phyloP scores from a whole-genome alignment of 164 flowering plant genomes.

The Litsea cubeba region DNA sequence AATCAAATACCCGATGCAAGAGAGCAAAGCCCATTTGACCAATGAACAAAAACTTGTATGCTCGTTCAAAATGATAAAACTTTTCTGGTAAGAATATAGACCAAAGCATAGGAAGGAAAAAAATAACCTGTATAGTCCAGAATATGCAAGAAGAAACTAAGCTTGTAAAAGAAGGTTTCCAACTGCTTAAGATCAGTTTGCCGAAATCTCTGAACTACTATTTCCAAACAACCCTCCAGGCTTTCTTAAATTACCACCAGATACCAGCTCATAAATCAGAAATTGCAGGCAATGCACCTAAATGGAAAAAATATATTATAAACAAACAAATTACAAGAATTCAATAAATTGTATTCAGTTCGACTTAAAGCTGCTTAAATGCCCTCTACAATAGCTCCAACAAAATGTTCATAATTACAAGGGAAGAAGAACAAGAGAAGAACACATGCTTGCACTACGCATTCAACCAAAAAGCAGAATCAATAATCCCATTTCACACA shows the following conservation, averaged over 20 bases:
- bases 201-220: slow-evolving; percentile 75
- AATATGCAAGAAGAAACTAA: slow-evolving; percentile 89
- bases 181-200: slow-evolving; percentile 81
- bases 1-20: background rate
- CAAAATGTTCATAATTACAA: background rate
- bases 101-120: slow-evolving; percentile 4
- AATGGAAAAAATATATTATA: slow-evolving; percentile 2
- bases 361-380: background rate
- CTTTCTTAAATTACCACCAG: slow-evolving; percentile 92
- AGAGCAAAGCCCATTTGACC: background rate
- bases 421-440: background rate
- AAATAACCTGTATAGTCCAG: slow-evolving; percentile 82
- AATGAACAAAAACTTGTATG: background rate
- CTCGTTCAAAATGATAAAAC: background rate
- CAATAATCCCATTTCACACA: too few species aligned
- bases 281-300: slow-evolving; percentile 99
- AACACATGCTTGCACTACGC: too few species aligned
- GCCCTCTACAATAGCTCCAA: background rate
- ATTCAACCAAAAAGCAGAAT: too few species aligned
- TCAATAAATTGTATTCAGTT: background rate
- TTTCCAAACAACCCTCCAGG: slow-evolving; percentile 97
- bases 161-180: slow-evolving; percentile 97
- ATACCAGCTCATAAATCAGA: slow-evolving; percentile 90
- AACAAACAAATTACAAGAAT: background rate
- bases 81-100: background rate